phyloP scores from a whole-genome alignment of 1,284 basidiomycete species.

The Austroboletus olivaceoglutinosus region DNA sequence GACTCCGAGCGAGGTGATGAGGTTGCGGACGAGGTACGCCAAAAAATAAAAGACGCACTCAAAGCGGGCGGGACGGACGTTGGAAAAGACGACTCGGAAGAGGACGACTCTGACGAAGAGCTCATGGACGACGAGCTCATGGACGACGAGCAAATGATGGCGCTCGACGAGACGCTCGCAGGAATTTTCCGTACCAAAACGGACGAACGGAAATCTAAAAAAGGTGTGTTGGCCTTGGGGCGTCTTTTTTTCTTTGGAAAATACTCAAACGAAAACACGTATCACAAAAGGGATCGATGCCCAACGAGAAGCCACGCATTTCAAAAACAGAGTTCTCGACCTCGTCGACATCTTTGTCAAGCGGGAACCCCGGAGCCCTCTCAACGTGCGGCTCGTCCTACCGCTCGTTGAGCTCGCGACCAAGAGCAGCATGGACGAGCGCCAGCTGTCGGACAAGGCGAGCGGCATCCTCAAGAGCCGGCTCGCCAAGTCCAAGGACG shows the following conservation, averaged over 20 bases:
- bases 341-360: conserved; percentile 83
- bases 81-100: conserved; percentile 44
- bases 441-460: conserved; percentile 84
- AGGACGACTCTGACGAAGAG: conserved; percentile 52
- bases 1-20: conserved; percentile 46
- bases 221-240: conserved; percentile 57
- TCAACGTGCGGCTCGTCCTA: conserved; percentile 66
- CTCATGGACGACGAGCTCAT: conserved; percentile 92
- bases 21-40: conserved; percentile 68
- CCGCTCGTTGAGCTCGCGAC: conserved; percentile 77
- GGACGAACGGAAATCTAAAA: conserved; percentile 60
- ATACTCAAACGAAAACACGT: not conserved
- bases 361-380: conserved; percentile 68
- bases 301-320: conserved; percentile 84
- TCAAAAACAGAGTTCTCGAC: conserved; percentile 94
- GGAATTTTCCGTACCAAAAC: conserved; percentile 78
- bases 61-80: conserved; percentile 69
- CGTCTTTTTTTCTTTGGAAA: not conserved
- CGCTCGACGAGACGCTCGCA: conserved; percentile 90
- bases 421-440: conserved; percentile 69
- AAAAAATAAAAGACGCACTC: conserved; percentile 77
- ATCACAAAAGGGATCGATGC: conserved; percentile 52
- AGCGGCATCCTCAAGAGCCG: conserved; percentile 73
- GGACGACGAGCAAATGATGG: conserved; percentile 98
- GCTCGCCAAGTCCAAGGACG: conserved; percentile 73